Evolutionary conservation across 2,329 filamentous ascomycete species (phyloP), one percentile per base, ranked within the genome.

Genomic region (Colletotrichum sidae): DNA sequence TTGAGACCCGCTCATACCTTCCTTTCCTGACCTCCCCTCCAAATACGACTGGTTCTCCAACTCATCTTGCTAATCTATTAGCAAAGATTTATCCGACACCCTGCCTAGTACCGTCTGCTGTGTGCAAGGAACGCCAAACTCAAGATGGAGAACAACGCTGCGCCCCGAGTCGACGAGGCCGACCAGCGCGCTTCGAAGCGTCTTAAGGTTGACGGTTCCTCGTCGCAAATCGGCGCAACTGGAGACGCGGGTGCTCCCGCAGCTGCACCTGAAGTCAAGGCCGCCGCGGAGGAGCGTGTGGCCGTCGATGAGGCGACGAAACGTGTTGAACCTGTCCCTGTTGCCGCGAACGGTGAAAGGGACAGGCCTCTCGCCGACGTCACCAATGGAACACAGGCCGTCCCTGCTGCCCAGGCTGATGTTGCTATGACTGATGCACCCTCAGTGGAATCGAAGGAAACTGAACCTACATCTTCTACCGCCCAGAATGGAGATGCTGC

Each of bases 121-220:
- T 33, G 33, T 3, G 39, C n/a, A 25, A 17, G 25, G 17, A 17
- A 44, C 35, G 34, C 47, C 34, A 34, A 46, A n/a, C 6, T 7
- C 33, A 54, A 41, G 35, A 67, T 65, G 64, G 60, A 67, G 54
- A 59, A 54, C 35, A 37, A 59, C 34, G 34, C 39, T 13, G n/a
- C 42, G 34, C 51, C 44, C 33, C 57, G 51, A 34, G 47, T 47
- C 39, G 56, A 69, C 15, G 60, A 60, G 46, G 47, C 66, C 42
- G 68, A 68, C 37, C 68, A 69, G 55, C 69, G 68, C 46, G 67
- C 69, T 46, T 65, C 69, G 47, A 70, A 70, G 60, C 69, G 69
- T 56, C 61, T 70, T 69, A 70, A 70, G 65, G 54, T 67, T 51
- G 62, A 67, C 60, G 67, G 47, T 55, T 69, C 57, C 45, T 17